A percentile compares a stretch with the other conserved stretches of the same genome.
Conservation (phyloP, 2,329 filamentous ascomycete species). For the Rachicladosporium sp. region DNA sequence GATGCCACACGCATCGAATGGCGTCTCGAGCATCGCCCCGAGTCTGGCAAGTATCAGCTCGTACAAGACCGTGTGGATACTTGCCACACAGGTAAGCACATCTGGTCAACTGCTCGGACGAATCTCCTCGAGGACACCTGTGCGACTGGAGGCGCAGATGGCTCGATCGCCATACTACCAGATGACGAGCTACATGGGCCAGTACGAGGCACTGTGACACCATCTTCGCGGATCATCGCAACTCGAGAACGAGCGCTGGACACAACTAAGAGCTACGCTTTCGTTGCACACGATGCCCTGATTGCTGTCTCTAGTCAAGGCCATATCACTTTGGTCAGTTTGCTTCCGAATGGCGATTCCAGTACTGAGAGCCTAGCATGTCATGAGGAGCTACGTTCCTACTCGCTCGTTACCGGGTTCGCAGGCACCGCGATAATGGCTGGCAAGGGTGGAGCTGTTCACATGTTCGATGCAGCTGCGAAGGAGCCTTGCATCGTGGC, state of each 20-base stretch:
- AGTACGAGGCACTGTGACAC: constrained; percentile 26
- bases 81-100: constrained; percentile 74
- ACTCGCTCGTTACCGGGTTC: constrained; percentile 12
- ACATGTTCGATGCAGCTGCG: too few relatives aligned
- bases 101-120: constrained; percentile 57
- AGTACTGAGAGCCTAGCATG: constrained; percentile 6
- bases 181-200: constrained; percentile 23
- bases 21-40: constrained; percentile 7
- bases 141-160: constrained; percentile 77
- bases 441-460: too few relatives aligned
- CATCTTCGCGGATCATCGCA: too few relatives aligned
- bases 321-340: constrained; percentile 35
- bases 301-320: constrained; percentile 49
- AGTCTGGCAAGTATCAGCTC: not conserved
- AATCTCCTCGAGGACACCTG: constrained; percentile 3
- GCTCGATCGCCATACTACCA: constrained; percentile 36
- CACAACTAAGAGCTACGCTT: constrained; percentile 38
- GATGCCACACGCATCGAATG: constrained; percentile 68
- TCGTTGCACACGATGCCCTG: constrained; percentile 41
- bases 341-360: constrained; percentile 20
- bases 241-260: too few relatives aligned
- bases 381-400: constrained; percentile 30
- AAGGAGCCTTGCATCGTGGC: constrained; percentile 27
- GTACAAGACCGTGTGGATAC: constrained; percentile 33
- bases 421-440: too few relatives aligned